Evolutionary conservation across 2,329 filamentous ascomycete species (phyloP).

Genomic region (Calonectria henricotiae): DNA sequence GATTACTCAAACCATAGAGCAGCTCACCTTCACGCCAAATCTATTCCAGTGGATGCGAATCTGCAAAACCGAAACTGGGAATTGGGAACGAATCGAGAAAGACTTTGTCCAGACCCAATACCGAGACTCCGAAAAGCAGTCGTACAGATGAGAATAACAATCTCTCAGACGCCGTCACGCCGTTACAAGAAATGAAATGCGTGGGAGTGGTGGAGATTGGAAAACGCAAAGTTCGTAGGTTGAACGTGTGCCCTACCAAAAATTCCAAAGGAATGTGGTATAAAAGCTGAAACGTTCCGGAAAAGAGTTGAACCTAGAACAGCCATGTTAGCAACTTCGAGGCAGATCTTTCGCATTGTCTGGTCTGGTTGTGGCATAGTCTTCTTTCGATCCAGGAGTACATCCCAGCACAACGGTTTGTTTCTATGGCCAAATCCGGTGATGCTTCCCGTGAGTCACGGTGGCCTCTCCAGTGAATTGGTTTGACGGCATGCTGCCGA

Average conservation of each 20-base stretch:
- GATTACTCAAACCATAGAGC: not conserved
- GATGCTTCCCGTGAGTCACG: not conserved
- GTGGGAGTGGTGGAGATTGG: slow-evolving; percentile 50
- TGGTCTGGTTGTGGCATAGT: slow-evolving; percentile 12
- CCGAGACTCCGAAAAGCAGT: slow-evolving; percentile 59
- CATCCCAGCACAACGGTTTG: not conserved
- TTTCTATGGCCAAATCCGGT: not conserved
- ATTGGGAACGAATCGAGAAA: slow-evolving; percentile 57
- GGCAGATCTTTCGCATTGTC: not conserved
- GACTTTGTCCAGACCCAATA: slow-evolving; percentile 58
- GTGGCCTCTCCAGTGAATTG: slow-evolving; percentile 1
- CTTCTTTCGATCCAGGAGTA: not conserved
- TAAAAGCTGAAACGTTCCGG: slow-evolving; percentile 60
- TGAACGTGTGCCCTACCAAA: slow-evolving; percentile 58
- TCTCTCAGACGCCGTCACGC: slow-evolving; percentile 62
- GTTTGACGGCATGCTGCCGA: not conserved
- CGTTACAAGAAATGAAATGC: slow-evolving; percentile 57
- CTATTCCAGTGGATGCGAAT: slow-evolving; percentile 52
- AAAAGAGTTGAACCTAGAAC: slow-evolving; percentile 61
- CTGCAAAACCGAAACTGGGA: slow-evolving; percentile 53
- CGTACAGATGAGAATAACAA: slow-evolving; percentile 58
- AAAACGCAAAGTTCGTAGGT: slow-evolving; percentile 53
- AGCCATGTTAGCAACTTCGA: slow-evolving; percentile 47
- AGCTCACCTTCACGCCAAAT: slow-evolving; percentile 52
- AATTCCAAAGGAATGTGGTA: slow-evolving; percentile 62